Percentiles rank a stretch among this genome's conserved stretches.
phyloP scores from a whole-genome alignment of 495 filamentous ascomycete species.

The Aspergillus sclerotioniger region DNA sequence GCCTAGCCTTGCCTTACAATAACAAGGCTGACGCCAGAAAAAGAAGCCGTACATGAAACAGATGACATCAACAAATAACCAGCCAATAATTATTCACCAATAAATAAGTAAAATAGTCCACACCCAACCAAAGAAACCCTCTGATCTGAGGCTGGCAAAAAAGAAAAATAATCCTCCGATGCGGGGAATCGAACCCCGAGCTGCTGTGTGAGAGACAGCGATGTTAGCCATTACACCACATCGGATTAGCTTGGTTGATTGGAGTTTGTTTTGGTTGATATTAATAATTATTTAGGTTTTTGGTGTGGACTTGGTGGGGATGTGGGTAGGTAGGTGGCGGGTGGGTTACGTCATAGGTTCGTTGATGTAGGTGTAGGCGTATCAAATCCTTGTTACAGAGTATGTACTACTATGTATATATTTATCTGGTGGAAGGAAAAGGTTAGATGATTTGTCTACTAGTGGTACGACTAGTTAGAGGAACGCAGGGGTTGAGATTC shows the following conservation, averaged over 20 bases:
- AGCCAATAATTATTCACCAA: too few relatives aligned
- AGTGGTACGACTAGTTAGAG: too few relatives aligned
- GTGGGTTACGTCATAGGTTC: too few relatives aligned
- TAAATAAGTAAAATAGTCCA: neutral
- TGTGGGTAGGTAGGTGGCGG: too few relatives aligned
- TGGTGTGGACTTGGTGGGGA: neutral
- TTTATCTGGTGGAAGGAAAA: too few relatives aligned
- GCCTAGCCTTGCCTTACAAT: too few relatives aligned
- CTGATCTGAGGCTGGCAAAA: too few relatives aligned
- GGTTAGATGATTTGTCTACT: too few relatives aligned
- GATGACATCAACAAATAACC: neutral
- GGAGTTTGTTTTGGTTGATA: neutral
- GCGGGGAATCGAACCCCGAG: slow-evolving; percentile 36
- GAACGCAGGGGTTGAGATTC: too few relatives aligned
- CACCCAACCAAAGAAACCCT: neutral
- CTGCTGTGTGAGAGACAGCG: slow-evolving; percentile 33
- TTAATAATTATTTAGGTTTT: neutral
- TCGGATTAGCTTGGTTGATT: slow-evolving; percentile 25
- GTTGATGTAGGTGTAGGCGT: too few relatives aligned
- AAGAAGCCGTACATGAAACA: neutral
- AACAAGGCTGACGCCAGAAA: neutral
- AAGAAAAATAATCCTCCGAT: slow-evolving; percentile 23
- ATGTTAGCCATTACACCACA: slow-evolving; percentile 37
- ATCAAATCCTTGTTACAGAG: too few relatives aligned
- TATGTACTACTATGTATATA: too few relatives aligned